Percentiles rank a stretch among this genome's conserved stretches.
Conservation (phyloP, 257 asterid genomes). For the Fraxinus excelsior region DNA sequence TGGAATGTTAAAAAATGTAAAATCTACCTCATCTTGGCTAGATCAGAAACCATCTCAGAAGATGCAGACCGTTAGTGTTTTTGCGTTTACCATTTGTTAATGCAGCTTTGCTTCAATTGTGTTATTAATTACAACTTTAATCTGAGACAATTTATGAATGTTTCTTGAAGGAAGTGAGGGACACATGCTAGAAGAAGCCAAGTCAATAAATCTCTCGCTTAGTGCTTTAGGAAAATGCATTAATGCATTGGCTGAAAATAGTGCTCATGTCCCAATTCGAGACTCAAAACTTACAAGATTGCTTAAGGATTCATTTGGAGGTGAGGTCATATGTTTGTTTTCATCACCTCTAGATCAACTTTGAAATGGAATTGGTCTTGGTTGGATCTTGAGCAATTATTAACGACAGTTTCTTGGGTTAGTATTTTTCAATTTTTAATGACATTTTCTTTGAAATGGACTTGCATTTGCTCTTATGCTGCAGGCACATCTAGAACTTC, state of each 20-base stretch:
- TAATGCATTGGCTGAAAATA: slow-evolving; percentile 98
- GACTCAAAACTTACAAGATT: slow-evolving; percentile 97
- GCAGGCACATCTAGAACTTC: slow-evolving; percentile 99
- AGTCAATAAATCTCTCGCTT: slow-evolving; percentile 92
- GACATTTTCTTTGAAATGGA: too few relatives aligned
- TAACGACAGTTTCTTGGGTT: slow-evolving; percentile 23
- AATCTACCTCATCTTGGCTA: neutral
- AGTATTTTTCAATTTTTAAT: neutral
- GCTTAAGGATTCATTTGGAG: slow-evolving; percentile 99
- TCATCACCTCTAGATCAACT: slow-evolving; percentile 11
- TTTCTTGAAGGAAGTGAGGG: slow-evolving; percentile 95
- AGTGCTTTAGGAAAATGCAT: slow-evolving; percentile 99
- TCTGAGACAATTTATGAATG: slow-evolving; percentile 25
- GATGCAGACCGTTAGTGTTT: slow-evolving; percentile 11
- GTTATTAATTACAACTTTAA: slow-evolving; percentile 14
- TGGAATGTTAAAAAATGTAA: neutral
- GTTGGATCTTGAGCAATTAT: slow-evolving; percentile 17
- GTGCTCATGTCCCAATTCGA: slow-evolving; percentile 96
- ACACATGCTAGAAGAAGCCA: slow-evolving; percentile 96
- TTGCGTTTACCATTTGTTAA: slow-evolving; percentile 15
- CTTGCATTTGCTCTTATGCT: slow-evolving; percentile 31
- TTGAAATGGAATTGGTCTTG: slow-evolving; percentile 8
- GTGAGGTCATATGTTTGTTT: slow-evolving; percentile 46
- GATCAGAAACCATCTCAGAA: neutral
- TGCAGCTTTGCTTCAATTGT: slow-evolving; percentile 12